These are phyloP conservation scores for Ottelia alismoides DNA, from an alignment of 106 monocot genomes.

Conservation along the genomic window DNA sequence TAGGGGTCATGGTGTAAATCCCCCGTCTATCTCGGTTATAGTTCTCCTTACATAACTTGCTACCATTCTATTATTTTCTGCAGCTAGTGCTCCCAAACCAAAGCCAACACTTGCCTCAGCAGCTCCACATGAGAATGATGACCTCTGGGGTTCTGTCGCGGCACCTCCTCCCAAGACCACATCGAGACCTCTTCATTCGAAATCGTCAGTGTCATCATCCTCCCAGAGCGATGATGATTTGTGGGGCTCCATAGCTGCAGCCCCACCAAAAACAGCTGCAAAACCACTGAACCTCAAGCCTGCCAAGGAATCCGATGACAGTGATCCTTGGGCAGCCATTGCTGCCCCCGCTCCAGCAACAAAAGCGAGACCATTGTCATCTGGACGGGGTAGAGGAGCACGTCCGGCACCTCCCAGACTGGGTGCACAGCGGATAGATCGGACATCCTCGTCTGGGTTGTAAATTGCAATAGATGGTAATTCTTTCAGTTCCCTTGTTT, in stretches of 20 bases:
- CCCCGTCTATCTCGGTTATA: no score
- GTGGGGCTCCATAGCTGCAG: conserved; percentile 71
- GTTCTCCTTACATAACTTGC: no score
- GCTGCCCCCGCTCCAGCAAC: conserved; percentile 80
- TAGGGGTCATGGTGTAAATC: no score
- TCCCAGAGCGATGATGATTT: conserved; percentile 37
- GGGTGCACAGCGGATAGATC: conserved; percentile 73
- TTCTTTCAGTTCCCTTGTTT: no score
- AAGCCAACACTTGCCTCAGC: conserved; percentile 15
- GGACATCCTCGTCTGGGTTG: conserved; percentile 43
- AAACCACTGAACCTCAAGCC: conserved; percentile 22
- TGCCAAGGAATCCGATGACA: conserved; percentile 17
- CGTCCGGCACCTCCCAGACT: conserved; percentile 42
- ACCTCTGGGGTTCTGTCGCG: conserved; percentile 63
- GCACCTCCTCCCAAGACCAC: conserved; percentile 39
- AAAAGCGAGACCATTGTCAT: conserved; percentile 79
- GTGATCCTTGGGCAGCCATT: conserved; percentile 84
- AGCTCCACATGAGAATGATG: conserved; percentile 54
- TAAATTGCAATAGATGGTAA: no score
- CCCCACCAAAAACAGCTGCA: conserved; percentile 35
- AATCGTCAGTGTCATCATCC: conserved; percentile 30
- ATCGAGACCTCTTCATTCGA: conserved; percentile 23
- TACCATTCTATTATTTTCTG: conserved; percentile 8
- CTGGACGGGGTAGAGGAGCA: conserved; percentile 55
- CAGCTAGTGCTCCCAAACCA: conserved; percentile 15